Evolutionary conservation across 2,329 filamentous ascomycete species (phyloP).

Genomic region (Leptographium radiaticola): DNA sequence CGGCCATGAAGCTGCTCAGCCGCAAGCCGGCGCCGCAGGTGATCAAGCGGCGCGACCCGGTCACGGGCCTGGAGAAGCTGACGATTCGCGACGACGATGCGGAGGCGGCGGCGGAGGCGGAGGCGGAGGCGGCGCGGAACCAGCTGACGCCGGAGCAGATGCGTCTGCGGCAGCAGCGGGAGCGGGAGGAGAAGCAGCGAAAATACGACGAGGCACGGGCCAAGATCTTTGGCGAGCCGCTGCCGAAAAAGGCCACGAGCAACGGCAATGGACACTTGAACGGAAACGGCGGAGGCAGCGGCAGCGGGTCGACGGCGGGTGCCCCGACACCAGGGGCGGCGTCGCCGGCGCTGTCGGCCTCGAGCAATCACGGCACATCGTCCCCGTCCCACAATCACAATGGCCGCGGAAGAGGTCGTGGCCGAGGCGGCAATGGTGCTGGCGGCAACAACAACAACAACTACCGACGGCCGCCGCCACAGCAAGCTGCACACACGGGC

Average conservation of each 20-base stretch:
- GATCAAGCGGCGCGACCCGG: constrained; percentile 44
- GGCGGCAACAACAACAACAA: constrained; percentile 10
- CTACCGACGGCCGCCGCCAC: constrained; percentile 10
- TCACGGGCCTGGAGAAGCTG: constrained; percentile 31
- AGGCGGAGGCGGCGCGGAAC: constrained; percentile 52
- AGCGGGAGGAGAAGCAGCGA: constrained; percentile 79
- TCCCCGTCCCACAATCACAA: constrained; percentile 13
- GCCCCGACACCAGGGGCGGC: neutral
- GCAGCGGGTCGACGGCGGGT: neutral
- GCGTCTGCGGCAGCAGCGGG: constrained; percentile 61
- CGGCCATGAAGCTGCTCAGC: constrained; percentile 70
- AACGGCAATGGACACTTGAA: constrained; percentile 14
- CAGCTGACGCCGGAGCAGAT: constrained; percentile 64
- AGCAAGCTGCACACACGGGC: neutral
- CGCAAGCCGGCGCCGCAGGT: constrained; percentile 57
- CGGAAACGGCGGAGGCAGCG: constrained; percentile 7
- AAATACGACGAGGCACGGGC: constrained; percentile 82
- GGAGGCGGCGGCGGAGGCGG: constrained; percentile 56
- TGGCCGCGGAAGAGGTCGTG: constrained; percentile 23
- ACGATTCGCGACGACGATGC: constrained; percentile 40
- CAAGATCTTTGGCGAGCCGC: constrained; percentile 60
- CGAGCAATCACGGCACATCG: neutral
- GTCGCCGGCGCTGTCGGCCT: neutral
- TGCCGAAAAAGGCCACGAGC: constrained; percentile 15
- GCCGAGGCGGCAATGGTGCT: constrained; percentile 17